A percentile compares a stretch with the other conserved stretches of the same genome.
phyloP scores from a whole-genome alignment of 2,329 filamentous ascomycete species.

The Alternaria sp. region DNA sequence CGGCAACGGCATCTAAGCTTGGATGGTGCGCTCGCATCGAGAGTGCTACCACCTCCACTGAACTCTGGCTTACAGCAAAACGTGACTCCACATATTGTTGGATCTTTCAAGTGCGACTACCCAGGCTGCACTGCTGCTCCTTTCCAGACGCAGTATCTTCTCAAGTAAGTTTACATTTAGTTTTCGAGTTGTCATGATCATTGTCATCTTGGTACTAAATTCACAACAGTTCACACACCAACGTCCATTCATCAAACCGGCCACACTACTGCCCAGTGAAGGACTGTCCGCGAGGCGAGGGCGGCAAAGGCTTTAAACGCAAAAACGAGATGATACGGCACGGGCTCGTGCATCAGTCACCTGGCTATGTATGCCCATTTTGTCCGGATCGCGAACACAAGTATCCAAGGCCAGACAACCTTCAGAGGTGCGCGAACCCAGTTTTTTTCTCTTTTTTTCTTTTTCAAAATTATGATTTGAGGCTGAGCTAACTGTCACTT shows the following conservation, averaged over 20 bases:
- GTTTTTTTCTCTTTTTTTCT: too few relatives aligned
- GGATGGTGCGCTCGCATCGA: slow-evolving; percentile 40
- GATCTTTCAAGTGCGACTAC: slow-evolving; percentile 62
- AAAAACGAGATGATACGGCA: slow-evolving; percentile 77
- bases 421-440: slow-evolving; percentile 75
- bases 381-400: slow-evolving; percentile 93
- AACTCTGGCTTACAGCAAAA: slow-evolving; percentile 40
- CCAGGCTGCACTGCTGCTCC: slow-evolving; percentile 73
- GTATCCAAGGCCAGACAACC: slow-evolving; percentile 93
- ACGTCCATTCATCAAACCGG: slow-evolving; percentile 70
- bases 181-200: not conserved
- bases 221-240: slow-evolving; percentile 69
- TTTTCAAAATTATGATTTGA: not conserved
- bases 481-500: not conserved
- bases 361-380: slow-evolving; percentile 95
- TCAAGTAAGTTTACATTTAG: slow-evolving; percentile 65
- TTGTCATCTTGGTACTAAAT: slow-evolving; percentile 2
- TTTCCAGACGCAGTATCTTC: slow-evolving; percentile 78
- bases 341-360: slow-evolving; percentile 90
- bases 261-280: slow-evolving; percentile 70
- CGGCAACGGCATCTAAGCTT: slow-evolving; percentile 43
- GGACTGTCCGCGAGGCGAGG: slow-evolving; percentile 65
- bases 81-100: slow-evolving; percentile 40
- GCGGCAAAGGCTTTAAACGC: slow-evolving; percentile 72
- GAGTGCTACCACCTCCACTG: slow-evolving; percentile 45